Conservation (phyloP, 1,284 basidiomycete genomes). For the Puccinia novopanici region DNA sequence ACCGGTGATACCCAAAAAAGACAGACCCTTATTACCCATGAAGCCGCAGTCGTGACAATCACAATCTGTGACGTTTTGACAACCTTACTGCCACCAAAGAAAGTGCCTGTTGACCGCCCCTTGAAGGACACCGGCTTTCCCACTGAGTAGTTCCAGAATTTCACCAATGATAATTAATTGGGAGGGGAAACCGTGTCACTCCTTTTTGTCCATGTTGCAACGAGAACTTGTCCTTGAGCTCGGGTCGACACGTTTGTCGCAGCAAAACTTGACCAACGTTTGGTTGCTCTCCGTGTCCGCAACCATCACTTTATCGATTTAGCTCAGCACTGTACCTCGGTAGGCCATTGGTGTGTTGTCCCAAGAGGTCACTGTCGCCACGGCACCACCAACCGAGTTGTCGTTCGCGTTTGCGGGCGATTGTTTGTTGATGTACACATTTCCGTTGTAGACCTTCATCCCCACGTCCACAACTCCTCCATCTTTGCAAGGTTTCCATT, state of each 20-base stretch:
- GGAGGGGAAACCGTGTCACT: constrained; percentile 96
- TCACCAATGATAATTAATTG: constrained; percentile 99
- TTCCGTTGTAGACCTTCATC: constrained; percentile 86
- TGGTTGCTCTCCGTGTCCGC: constrained; percentile 92
- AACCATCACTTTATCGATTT: constrained; percentile 97
- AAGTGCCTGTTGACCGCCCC: constrained; percentile 80
- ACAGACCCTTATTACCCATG: constrained; percentile 96
- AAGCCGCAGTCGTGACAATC: constrained; percentile 93
- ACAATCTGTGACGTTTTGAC: constrained; percentile 97
- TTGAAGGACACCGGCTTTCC: constrained; percentile 83
- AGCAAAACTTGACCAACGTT: constrained; percentile 96
- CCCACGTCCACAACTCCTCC: constrained; percentile 95
- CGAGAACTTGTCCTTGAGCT: constrained; percentile 98
- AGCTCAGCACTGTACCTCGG: constrained; percentile 80
- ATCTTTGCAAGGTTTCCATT: constrained; percentile 83
- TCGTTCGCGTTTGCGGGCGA: constrained; percentile 83
- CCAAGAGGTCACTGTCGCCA: constrained; percentile 65
- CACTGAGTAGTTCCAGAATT: constrained; percentile 98
- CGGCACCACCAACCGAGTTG: constrained; percentile 63
- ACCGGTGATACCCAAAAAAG: constrained; percentile 95
- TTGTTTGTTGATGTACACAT: constrained; percentile 96
- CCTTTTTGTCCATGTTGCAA: constrained; percentile 98
- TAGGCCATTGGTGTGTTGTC: constrained; percentile 87
- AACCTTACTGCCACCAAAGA: constrained; percentile 98
- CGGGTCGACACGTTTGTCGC: constrained; percentile 91